Evolutionary conservation across 116 monocot species (phyloP).

Genomic region (Cymodocea nodosa): DNA sequence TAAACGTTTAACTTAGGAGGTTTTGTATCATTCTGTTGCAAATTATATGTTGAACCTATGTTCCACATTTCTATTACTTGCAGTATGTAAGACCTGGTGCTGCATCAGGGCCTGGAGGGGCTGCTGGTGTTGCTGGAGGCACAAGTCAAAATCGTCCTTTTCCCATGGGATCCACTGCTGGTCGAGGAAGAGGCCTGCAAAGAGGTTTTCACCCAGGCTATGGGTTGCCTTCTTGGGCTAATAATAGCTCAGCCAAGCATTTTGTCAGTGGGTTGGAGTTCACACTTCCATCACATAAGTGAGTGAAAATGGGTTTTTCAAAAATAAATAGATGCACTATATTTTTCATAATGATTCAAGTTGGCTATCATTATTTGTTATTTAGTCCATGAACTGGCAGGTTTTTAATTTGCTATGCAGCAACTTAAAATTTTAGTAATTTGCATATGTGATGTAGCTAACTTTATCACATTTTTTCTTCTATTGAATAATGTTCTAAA

Average conservation of each 20-base stretch:
- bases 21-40: neutral
- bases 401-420: no score
- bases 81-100: conserved; percentile 93
- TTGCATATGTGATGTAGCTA: no score
- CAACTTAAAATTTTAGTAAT: no score
- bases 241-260: conserved; percentile 7
- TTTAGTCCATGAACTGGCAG: no score
- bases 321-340: no score
- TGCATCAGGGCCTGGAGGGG: conserved; percentile 25
- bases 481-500: no score
- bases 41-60: conserved; percentile 1
- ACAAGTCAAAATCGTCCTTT: conserved; percentile 59
- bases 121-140: conserved; percentile 26
- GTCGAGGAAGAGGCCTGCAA: conserved; percentile 64
- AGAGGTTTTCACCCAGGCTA: conserved; percentile 30
- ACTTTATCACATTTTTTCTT: no score
- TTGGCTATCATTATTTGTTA: no score
- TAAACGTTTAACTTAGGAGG: neutral
- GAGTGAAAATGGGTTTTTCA: conserved; percentile 1
- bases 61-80: conserved; percentile 4
- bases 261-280: conserved; percentile 12
- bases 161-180: conserved; percentile 24
- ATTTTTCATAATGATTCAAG: neutral
- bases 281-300: conserved; percentile 19
- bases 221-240: conserved; percentile 8